Percentiles rank a stretch among this genome's conserved stretches.
These are phyloP conservation scores for Teratosphaeria gauchensis DNA, from an alignment of 2,329 filamentous ascomycete genomes.

Conservation along the genomic window DNA sequence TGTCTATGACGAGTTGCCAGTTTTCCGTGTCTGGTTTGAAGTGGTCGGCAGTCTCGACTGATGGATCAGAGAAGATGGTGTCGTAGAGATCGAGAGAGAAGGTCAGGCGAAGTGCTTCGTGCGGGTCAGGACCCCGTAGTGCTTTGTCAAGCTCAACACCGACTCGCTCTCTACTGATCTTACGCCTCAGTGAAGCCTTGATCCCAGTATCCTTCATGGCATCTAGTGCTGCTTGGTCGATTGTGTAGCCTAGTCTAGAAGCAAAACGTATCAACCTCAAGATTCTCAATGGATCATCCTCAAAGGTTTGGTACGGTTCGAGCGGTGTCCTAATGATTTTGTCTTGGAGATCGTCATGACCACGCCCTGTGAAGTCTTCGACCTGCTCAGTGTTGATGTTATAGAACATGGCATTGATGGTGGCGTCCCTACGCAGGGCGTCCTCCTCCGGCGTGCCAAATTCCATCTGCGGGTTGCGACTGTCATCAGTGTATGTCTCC, in stretches of 20 bases:
- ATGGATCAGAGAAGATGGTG: conserved; percentile 64
- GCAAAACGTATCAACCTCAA: conserved; percentile 83
- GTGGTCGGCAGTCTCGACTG: conserved; percentile 35
- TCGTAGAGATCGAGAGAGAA: conserved; percentile 58
- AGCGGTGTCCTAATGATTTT: conserved; percentile 75
- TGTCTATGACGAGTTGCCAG: conserved; percentile 57
- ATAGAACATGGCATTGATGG: conserved; percentile 92
- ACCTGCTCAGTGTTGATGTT: conserved; percentile 71
- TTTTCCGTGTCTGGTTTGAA: conserved; percentile 47
- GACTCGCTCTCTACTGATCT: conserved; percentile 87
- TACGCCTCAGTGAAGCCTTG: conserved; percentile 64
- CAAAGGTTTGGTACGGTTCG: conserved; percentile 84
- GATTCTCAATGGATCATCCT: conserved; percentile 82
- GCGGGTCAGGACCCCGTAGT: conserved; percentile 62
- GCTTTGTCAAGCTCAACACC: conserved; percentile 87
- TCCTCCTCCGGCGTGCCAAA: conserved; percentile 90
- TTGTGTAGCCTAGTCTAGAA: conserved; percentile 68
- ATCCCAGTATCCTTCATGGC: conserved; percentile 77
- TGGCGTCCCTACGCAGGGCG: conserved; percentile 79
- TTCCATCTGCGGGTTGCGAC: conserved; percentile 82
- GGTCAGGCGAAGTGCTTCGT: conserved; percentile 54
- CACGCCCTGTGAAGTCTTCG: conserved; percentile 73
- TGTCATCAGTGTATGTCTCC: conserved; percentile 82
- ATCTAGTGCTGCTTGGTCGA: conserved; percentile 57
- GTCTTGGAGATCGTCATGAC: conserved; percentile 62